Evolutionary conservation across 2,329 filamentous ascomycete genomes (phyloP).

Genomic region (Nothophoma quercina): DNA sequence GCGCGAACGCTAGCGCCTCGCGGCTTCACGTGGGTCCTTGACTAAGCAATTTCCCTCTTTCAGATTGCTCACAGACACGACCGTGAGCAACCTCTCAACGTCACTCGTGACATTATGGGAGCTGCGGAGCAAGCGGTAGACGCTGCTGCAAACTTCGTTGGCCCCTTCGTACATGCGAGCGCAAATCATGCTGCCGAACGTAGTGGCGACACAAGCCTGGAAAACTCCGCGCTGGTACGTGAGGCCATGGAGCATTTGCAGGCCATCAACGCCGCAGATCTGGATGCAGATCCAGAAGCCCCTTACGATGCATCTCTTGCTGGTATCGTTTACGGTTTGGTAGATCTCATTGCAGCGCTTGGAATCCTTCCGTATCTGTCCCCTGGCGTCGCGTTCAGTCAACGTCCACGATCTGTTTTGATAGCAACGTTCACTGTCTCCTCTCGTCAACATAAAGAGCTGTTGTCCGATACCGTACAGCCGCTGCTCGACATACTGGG

Average conservation of each 20-base stretch:
- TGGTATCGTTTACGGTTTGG: slow-evolving; percentile 47
- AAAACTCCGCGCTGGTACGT: slow-evolving; percentile 30
- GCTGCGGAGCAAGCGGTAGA: slow-evolving; percentile 43
- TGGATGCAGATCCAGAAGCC: slow-evolving; percentile 39
- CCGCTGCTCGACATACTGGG: slow-evolving; percentile 34
- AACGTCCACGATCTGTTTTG: slow-evolving; percentile 46
- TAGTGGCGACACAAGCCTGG: slow-evolving; percentile 10
- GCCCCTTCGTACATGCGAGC: slow-evolving; percentile 36
- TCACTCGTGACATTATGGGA: slow-evolving; percentile 30
- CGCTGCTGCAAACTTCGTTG: slow-evolving; percentile 43
- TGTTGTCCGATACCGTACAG: slow-evolving; percentile 26
- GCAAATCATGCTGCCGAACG: slow-evolving; percentile 12
- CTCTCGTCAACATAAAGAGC: slow-evolving; percentile 14
- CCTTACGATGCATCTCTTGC: slow-evolving; percentile 50
- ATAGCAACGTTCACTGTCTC: slow-evolving; percentile 22
- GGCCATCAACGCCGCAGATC: slow-evolving; percentile 45
- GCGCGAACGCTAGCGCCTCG: slow-evolving; percentile 5
- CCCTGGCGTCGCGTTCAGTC: slow-evolving; percentile 41
- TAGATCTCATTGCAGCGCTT: slow-evolving; percentile 45
- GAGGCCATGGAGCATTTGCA: slow-evolving; percentile 42
- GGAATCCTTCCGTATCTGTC: slow-evolving; percentile 48
- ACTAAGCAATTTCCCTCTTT: no score
- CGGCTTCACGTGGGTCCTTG: neutral
- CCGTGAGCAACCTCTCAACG: neutral
- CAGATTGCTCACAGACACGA: neutral